These are phyloP conservation scores for Fragaria vesca DNA, from an alignment of 306 rosid genomes.

Conservation along the genomic window DNA sequence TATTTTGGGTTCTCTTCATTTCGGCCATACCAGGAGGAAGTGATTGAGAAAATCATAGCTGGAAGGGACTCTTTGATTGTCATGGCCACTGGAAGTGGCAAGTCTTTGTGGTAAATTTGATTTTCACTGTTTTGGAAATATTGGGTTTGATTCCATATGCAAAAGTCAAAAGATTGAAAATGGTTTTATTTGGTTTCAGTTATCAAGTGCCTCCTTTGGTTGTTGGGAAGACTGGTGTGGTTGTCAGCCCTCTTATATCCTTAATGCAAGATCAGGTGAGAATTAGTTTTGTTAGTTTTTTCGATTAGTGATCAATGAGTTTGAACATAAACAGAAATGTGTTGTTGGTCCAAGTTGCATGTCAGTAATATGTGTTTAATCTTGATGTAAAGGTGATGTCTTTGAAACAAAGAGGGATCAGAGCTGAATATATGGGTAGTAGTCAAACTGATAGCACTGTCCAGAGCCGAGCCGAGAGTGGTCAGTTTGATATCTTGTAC, in stretches of 20 bases:
- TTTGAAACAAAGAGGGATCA: constrained; percentile 78
- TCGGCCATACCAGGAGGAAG: constrained; percentile 72
- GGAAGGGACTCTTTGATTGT: constrained; percentile 78
- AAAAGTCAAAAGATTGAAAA: neutral
- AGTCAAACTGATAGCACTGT: constrained; percentile 68
- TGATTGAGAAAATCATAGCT: constrained; percentile 54
- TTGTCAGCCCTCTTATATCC: constrained; percentile 82
- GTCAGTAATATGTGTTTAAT: neutral
- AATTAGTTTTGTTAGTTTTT: neutral
- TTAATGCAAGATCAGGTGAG: constrained; percentile 92
- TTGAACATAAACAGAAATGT: neutral
- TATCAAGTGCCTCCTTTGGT: constrained; percentile 93
- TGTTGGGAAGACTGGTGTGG: constrained; percentile 71
- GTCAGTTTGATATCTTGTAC: constrained; percentile 71
- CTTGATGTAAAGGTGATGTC: constrained; percentile 65
- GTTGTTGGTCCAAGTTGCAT: neutral
- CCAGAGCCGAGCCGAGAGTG: constrained; percentile 71
- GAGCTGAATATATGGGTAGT: constrained; percentile 83
- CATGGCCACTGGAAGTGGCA: constrained; percentile 96
- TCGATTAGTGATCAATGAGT: neutral
- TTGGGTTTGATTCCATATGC: neutral
- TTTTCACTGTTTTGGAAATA: neutral
- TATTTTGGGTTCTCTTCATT: constrained; percentile 67
- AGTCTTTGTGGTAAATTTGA: constrained; percentile 68
- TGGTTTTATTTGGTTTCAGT: constrained; percentile 32